These are phyloP conservation scores for Mucor plumbeus DNA, from an alignment of 371 early-diverging fungal species.

Conservation along the genomic window DNA sequence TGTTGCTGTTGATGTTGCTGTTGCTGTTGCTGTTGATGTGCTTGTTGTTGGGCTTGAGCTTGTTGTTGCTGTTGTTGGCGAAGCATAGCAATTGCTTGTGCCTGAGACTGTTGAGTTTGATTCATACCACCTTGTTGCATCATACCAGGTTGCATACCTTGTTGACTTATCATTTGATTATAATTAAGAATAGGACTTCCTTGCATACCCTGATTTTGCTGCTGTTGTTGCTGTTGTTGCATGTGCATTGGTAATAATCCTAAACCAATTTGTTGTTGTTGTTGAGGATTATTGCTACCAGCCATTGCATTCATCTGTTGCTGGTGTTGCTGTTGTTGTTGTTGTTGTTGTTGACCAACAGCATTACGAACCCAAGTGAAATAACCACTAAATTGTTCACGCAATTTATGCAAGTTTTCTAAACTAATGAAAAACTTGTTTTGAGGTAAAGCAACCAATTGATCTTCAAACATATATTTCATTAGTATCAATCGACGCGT, in stretches of 20 bases:
- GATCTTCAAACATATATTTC: slow-evolving; percentile 68
- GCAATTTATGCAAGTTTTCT: slow-evolving; percentile 52
- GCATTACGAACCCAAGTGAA: slow-evolving; percentile 52
- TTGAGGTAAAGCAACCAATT: slow-evolving; percentile 48
- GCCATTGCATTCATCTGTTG: slow-evolving; percentile 26
- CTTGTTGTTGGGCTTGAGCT: slow-evolving; percentile 16
- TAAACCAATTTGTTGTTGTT: slow-evolving; percentile 15
- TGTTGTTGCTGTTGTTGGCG: slow-evolving; percentile 20
- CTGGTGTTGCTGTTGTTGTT: slow-evolving; percentile 11
- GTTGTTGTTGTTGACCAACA: slow-evolving; percentile 35
- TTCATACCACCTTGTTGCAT: slow-evolving; percentile 4
- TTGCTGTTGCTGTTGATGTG: slow-evolving; percentile 15
- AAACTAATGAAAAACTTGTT: slow-evolving; percentile 52
- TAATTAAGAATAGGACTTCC: slow-evolving; percentile 1
- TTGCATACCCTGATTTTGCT: background rate
- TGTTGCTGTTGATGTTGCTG: slow-evolving; percentile 17
- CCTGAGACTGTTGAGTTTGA: slow-evolving; percentile 22
- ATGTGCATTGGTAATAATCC: slow-evolving; percentile 17
- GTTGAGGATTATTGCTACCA: background rate
- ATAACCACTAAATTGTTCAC: slow-evolving; percentile 56
- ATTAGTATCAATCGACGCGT: slow-evolving; percentile 56
- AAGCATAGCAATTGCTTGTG: slow-evolving; percentile 20
- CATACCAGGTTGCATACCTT: background rate
- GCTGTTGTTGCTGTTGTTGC: slow-evolving; percentile 26
- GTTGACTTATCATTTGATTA: slow-evolving; percentile 9